These are phyloP conservation scores for Trichoderma arundinaceum DNA, from an alignment of 2,329 filamentous ascomycete species.

Conservation along the genomic window DNA sequence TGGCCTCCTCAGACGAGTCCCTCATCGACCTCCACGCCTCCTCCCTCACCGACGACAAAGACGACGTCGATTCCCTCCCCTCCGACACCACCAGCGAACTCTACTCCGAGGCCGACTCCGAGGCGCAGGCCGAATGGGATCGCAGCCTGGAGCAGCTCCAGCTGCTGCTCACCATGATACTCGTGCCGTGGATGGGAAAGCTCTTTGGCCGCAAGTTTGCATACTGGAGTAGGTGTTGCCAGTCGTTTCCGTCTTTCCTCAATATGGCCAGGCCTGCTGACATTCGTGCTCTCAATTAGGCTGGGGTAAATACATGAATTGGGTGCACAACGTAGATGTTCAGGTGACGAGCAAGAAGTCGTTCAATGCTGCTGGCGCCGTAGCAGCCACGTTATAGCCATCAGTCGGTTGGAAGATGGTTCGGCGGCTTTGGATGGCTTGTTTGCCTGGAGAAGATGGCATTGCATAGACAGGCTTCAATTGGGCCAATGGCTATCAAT, in stretches of 20 bases:
- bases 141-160: constrained; percentile 93
- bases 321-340: constrained; percentile 84
- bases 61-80: constrained; percentile 67
- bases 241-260: background rate
- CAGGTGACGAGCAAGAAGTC: constrained; percentile 64
- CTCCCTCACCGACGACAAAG: constrained; percentile 54
- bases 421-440: constrained; percentile 2
- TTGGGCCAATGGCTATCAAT: background rate
- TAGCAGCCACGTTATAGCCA: constrained; percentile 59
- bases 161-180: constrained; percentile 88
- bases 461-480: background rate
- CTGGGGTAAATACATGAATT: constrained; percentile 93
- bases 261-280: background rate
- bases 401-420: background rate
- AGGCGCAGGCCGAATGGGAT: constrained; percentile 95
- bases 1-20: constrained; percentile 51
- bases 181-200: constrained; percentile 93
- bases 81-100: constrained; percentile 64
- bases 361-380: constrained; percentile 67
- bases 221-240: constrained; percentile 78
- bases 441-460: background rate
- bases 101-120: constrained; percentile 68
- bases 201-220: constrained; percentile 94
- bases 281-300: constrained; percentile 56
- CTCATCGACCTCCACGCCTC: constrained; percentile 57